phyloP scores from a whole-genome alignment of 225 moss, liverwort and hornwort genomes.

The Bryum argenteum region DNA sequence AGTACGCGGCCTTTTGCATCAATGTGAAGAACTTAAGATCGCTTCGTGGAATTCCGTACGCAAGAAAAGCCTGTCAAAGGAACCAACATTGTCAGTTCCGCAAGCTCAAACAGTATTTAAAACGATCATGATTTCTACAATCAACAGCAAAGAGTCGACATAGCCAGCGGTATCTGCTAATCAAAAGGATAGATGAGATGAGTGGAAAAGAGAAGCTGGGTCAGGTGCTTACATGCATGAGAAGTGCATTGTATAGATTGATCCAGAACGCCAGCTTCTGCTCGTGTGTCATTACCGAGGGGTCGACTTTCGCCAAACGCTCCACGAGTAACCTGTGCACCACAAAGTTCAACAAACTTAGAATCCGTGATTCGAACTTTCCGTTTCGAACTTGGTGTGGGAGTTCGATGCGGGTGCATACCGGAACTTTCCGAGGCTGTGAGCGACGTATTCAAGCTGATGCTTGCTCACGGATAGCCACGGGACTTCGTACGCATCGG shows the following conservation, averaged over 20 bases:
- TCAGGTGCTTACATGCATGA: conserved; percentile 77
- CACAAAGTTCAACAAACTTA: not conserved
- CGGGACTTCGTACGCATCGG: conserved; percentile 61
- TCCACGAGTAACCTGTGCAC: conserved; percentile 69
- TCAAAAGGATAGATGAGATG: too few relatives aligned
- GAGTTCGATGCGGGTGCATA: conserved; percentile 4
- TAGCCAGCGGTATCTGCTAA: too few relatives aligned
- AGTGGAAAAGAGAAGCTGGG: not conserved
- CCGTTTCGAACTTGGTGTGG: too few relatives aligned
- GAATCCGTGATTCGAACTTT: too few relatives aligned
- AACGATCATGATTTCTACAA: too few relatives aligned
- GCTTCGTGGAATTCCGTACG: conserved; percentile 60
- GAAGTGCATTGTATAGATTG: conserved; percentile 91
- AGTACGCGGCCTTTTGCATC: conserved; percentile 69
- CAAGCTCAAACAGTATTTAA: too few relatives aligned
- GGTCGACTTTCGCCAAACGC: conserved; percentile 68
- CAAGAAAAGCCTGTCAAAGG: conserved; percentile 52
- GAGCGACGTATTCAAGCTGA: conserved; percentile 76
- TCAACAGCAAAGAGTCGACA: too few relatives aligned
- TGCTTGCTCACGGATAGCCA: conserved; percentile 75
- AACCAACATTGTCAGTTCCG: not conserved
- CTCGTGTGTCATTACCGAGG: conserved; percentile 67
- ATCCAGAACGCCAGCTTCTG: conserved; percentile 98
- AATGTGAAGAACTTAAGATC: conserved; percentile 68
- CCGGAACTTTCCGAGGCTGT: conserved; percentile 70